Percentiles rank a stretch among this genome's conserved stretches.
Evolutionary conservation across 2,329 filamentous ascomycete species (phyloP).

Genomic region (Microcera coccophila): DNA sequence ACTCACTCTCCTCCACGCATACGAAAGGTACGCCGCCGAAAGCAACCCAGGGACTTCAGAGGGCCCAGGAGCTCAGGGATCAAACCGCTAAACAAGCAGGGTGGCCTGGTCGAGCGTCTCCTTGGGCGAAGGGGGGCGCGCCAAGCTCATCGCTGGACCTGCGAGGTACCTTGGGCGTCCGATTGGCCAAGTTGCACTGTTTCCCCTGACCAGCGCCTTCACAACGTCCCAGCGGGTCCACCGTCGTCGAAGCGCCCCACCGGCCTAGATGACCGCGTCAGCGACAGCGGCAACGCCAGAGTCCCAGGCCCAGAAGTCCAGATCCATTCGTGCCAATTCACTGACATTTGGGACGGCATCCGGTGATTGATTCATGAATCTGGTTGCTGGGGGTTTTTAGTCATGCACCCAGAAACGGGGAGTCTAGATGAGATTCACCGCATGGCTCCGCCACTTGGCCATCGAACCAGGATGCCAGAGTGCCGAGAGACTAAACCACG

Average conservation of each 20-base stretch:
- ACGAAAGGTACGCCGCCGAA: too few relatives aligned
- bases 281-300: not conserved
- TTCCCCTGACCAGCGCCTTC: not conserved
- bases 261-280: constrained; percentile 2
- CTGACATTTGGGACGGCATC: too few relatives aligned
- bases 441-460: too few relatives aligned
- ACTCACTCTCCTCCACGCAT: too few relatives aligned
- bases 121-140: not conserved
- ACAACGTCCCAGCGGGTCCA: not conserved
- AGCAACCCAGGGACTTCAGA: too few relatives aligned
- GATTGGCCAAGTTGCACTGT: not conserved
- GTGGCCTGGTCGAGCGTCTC: not conserved
- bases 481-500: too few relatives aligned
- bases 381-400: too few relatives aligned
- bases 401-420: not conserved
- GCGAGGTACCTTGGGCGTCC: not conserved
- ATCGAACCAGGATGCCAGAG: too few relatives aligned
- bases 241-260: not conserved
- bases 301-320: not conserved
- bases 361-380: too few relatives aligned
- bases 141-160: not conserved
- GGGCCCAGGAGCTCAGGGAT: too few relatives aligned
- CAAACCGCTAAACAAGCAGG: not conserved
- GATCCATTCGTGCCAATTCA: too few relatives aligned
- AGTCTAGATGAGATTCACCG: too few relatives aligned